Percentiles rank a stretch among this genome's conserved stretches.
Conservation (phyloP, 768 basidiomycete species). For the Russula earlei region DNA sequence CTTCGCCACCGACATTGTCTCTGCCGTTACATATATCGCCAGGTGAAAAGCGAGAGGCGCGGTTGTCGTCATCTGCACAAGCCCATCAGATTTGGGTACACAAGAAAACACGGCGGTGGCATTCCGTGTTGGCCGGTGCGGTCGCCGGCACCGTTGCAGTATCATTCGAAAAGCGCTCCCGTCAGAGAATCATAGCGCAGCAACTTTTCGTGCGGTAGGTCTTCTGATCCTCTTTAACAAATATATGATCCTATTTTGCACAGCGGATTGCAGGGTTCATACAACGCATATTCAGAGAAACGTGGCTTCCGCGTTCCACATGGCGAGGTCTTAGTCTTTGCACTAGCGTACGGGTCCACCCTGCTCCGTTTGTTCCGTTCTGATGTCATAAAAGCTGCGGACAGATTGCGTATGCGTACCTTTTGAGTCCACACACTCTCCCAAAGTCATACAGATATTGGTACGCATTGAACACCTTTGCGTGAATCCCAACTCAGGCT, state of each 20-base stretch:
- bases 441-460: slow-evolving; percentile 68
- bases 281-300: slow-evolving; percentile 65
- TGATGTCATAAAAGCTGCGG: slow-evolving; percentile 43
- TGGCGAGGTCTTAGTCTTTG: slow-evolving; percentile 77
- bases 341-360: slow-evolving; percentile 46
- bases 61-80: slow-evolving; percentile 52
- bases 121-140: slow-evolving; percentile 70
- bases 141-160: slow-evolving; percentile 65
- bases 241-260: not conserved
- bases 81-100: slow-evolving; percentile 54
- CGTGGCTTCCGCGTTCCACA: slow-evolving; percentile 65
- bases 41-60: slow-evolving; percentile 32
- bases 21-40: slow-evolving; percentile 1
- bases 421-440: slow-evolving; percentile 75
- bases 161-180: slow-evolving; percentile 61
- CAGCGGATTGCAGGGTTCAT: slow-evolving; percentile 85
- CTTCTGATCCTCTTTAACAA: not conserved
- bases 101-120: slow-evolving; percentile 67
- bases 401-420: slow-evolving; percentile 77
- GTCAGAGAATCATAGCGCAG: slow-evolving; percentile 64
- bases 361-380: not conserved
- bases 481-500: not conserved
- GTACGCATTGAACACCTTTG: slow-evolving; percentile 34
- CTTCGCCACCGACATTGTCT: slow-evolving; percentile 20
- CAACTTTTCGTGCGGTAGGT: slow-evolving; percentile 82